phyloP scores from a whole-genome alignment of 805 yeast species.

The Komagataella kurtzmanii region DNA sequence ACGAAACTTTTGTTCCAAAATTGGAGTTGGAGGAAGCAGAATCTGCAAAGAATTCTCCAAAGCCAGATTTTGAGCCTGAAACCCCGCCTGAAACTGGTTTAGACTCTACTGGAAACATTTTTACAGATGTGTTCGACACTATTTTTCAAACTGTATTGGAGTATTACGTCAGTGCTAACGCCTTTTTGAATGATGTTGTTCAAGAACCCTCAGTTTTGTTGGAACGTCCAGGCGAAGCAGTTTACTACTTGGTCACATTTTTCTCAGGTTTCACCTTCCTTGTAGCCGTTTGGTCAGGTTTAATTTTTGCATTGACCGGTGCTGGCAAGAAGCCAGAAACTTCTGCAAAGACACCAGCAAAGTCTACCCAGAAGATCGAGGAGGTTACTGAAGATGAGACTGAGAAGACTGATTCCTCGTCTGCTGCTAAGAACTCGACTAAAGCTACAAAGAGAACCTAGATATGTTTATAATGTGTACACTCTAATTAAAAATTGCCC shows the following conservation, averaged over 20 bases:
- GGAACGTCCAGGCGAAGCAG: constrained; percentile 35
- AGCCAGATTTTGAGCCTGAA: constrained; percentile 25
- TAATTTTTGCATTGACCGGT: constrained; percentile 16
- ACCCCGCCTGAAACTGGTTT: constrained; percentile 15
- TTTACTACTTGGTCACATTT: constrained; percentile 29
- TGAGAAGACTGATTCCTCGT: background rate
- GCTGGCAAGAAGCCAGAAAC: background rate
- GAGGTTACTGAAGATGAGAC: background rate
- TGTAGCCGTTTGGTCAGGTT: constrained; percentile 27
- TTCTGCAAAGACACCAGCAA: background rate
- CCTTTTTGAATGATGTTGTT: constrained; percentile 20
- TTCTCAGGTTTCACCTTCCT: constrained; percentile 25
- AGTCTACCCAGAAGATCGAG: background rate
- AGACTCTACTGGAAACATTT: background rate
- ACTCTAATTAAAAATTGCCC: background rate
- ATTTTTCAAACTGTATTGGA: background rate
- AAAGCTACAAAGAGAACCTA: background rate
- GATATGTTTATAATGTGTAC: background rate
- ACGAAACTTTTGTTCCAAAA: constrained; percentile 53
- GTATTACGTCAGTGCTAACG: background rate
- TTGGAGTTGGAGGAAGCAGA: constrained; percentile 31
- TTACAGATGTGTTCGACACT: background rate
- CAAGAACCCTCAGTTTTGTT: constrained; percentile 31
- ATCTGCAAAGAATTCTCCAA: constrained; percentile 26
- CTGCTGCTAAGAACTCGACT: background rate